phyloP scores from a whole-genome alignment of 2,329 filamentous ascomycete genomes.

The Calcarisporium arbuscula region DNA sequence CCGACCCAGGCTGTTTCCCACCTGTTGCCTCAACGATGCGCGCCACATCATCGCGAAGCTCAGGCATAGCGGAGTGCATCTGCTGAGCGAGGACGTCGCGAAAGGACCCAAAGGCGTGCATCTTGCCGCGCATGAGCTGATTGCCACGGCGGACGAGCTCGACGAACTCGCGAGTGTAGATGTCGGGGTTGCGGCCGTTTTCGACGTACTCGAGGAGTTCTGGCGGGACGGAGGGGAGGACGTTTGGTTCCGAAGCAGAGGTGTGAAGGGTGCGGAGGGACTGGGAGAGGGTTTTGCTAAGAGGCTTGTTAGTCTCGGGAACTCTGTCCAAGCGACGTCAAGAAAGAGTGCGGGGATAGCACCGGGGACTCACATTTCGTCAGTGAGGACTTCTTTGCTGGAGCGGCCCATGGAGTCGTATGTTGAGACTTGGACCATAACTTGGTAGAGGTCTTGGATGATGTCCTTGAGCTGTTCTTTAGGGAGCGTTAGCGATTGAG shows the following conservation, averaged over 20 bases:
- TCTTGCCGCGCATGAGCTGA: conserved; percentile 61
- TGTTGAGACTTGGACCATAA: conserved; percentile 56
- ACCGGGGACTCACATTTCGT: conserved; percentile 36
- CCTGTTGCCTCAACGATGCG: conserved; percentile 43
- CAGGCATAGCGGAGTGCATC: conserved; percentile 52
- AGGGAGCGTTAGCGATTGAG: conserved; percentile 7
- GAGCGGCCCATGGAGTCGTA: conserved; percentile 50
- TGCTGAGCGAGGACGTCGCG: conserved; percentile 56
- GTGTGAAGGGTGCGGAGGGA: conserved; percentile 32
- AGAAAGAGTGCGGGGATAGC: neutral
- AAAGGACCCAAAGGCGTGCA: conserved; percentile 53
- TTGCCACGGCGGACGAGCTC: conserved; percentile 61
- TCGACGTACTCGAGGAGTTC: conserved; percentile 65
- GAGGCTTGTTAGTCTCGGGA: neutral
- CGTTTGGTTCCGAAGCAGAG: conserved; percentile 31
- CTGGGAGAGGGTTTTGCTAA: conserved; percentile 32
- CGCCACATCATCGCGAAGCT: conserved; percentile 48
- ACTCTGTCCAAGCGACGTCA: conserved; percentile 8
- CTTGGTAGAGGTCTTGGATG: conserved; percentile 57
- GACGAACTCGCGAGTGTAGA: conserved; percentile 68
- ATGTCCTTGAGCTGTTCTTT: conserved; percentile 54
- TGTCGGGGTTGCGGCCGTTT: conserved; percentile 65
- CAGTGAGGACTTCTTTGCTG: conserved; percentile 49
- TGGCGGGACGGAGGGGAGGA: conserved; percentile 49
- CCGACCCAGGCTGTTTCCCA: conserved; percentile 12